phyloP scores from a whole-genome alignment of 2,329 filamentous ascomycete genomes.

The Alternaria atra region DNA sequence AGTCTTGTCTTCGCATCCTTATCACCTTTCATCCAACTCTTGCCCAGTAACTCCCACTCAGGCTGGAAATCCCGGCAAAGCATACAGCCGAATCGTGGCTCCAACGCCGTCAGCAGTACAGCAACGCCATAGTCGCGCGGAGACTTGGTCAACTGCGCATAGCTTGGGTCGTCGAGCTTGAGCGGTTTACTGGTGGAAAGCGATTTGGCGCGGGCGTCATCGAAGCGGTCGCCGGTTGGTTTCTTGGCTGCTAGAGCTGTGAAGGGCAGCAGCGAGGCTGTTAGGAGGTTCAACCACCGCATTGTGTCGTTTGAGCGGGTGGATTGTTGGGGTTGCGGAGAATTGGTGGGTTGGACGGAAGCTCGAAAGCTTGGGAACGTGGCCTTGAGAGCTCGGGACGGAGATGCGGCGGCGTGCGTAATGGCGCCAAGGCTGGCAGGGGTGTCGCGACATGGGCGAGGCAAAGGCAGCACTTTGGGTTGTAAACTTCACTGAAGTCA shows the following conservation, averaged over 20 bases:
- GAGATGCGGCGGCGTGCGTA: constrained; percentile 37
- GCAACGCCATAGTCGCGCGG: constrained; percentile 86
- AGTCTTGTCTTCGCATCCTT: constrained; percentile 75
- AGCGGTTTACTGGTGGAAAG: constrained; percentile 69
- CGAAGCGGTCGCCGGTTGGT: constrained; percentile 70
- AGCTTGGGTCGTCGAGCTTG: constrained; percentile 79
- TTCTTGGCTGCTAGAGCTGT: constrained; percentile 72
- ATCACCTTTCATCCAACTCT: constrained; percentile 88
- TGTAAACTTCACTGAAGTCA: background rate
- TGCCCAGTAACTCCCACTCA: constrained; percentile 87
- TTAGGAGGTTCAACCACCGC: constrained; percentile 69
- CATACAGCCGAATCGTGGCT: constrained; percentile 81
- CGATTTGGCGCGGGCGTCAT: constrained; percentile 74
- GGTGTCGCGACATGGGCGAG: constrained; percentile 13
- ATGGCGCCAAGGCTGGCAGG: constrained; percentile 36
- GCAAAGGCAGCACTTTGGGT: background rate
- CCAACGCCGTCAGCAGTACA: constrained; percentile 86
- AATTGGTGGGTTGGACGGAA: constrained; percentile 28
- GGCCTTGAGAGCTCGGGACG: constrained; percentile 38
- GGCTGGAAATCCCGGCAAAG: constrained; percentile 92
- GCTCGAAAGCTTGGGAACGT: constrained; percentile 38
- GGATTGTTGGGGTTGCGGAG: constrained; percentile 30
- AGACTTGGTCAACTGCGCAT: constrained; percentile 75
- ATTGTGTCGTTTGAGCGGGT: constrained; percentile 60
- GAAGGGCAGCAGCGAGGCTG: constrained; percentile 69